phyloP scores from a whole-genome alignment of 176 grass and related monocot species.

The Otatea glauca region DNA sequence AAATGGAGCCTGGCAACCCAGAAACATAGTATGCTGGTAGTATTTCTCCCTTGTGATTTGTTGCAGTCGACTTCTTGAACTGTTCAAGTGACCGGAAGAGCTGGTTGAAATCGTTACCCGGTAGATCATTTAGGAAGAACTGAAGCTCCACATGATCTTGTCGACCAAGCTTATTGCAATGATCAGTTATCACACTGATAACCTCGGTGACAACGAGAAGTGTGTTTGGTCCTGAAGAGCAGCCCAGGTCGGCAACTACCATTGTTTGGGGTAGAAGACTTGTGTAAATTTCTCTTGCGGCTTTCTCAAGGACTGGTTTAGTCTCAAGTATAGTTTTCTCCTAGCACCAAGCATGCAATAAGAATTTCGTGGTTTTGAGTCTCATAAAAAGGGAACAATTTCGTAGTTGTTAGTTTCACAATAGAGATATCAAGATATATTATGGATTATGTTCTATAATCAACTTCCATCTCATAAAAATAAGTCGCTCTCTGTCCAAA shows the following conservation, averaged over 20 bases:
- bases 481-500: no score
- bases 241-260: neutral
- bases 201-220: neutral
- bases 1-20: conserved; percentile 36
- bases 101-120: no score
- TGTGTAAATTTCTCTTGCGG: conserved; percentile 6
- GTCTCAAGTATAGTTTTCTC: conserved; percentile 34
- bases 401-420: no score
- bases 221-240: neutral
- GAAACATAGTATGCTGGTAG: conserved; percentile 20
- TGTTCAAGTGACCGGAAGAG: no score
- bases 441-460: no score
- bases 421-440: no score
- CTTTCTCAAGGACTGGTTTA: conserved; percentile 24
- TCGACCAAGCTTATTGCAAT: no score
- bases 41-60: neutral
- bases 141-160: no score
- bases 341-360: neutral
- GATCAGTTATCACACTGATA: neutral
- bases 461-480: no score
- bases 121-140: no score
- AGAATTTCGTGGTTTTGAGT: no score
- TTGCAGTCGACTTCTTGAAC: neutral
- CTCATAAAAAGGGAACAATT: no score
- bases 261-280: neutral